phyloP scores from a whole-genome alignment of 2,329 filamentous ascomycete genomes.

The Aspergillus fumigatus region DNA sequence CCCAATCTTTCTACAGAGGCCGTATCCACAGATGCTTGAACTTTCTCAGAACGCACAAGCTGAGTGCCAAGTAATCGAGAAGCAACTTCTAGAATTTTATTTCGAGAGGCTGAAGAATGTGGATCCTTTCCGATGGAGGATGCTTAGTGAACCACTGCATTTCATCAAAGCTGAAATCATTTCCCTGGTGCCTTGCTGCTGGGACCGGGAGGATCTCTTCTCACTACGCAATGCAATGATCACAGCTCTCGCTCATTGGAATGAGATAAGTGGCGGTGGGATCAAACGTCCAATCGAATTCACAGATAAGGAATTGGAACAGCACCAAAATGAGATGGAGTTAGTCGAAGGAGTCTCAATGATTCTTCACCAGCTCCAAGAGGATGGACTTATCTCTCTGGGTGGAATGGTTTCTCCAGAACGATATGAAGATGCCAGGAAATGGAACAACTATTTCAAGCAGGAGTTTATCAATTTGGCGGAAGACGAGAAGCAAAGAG shows the following conservation, averaged over 20 bases:
- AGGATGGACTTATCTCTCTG: constrained; percentile 12
- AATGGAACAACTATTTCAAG: constrained; percentile 10
- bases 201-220: constrained; percentile 15
- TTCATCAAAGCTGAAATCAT: constrained; percentile 6
- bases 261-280: constrained; percentile 2
- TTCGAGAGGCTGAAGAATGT: constrained; percentile 1
- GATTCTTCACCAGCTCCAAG: constrained; percentile 13
- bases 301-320: constrained; percentile 7
- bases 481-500: constrained; percentile 7
- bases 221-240: constrained; percentile 15
- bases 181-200: constrained; percentile 11
- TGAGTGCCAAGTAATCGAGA: neutral
- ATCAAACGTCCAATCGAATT: constrained; percentile 10
- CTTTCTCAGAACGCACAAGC: neutral
- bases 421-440: constrained; percentile 11
- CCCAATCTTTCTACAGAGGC: constrained; percentile 10
- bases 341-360: constrained; percentile 12
- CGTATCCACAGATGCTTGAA: constrained; percentile 14
- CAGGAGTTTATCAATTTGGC: constrained; percentile 12
- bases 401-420: constrained; percentile 15
- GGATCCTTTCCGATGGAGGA: constrained; percentile 2
- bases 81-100: constrained; percentile 5
- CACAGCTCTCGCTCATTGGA: constrained; percentile 10
- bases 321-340: constrained; percentile 12
- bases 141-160: constrained; percentile 5